Conservation (phyloP, 2,329 filamentous ascomycete genomes). For the Xylariales sp. region DNA sequence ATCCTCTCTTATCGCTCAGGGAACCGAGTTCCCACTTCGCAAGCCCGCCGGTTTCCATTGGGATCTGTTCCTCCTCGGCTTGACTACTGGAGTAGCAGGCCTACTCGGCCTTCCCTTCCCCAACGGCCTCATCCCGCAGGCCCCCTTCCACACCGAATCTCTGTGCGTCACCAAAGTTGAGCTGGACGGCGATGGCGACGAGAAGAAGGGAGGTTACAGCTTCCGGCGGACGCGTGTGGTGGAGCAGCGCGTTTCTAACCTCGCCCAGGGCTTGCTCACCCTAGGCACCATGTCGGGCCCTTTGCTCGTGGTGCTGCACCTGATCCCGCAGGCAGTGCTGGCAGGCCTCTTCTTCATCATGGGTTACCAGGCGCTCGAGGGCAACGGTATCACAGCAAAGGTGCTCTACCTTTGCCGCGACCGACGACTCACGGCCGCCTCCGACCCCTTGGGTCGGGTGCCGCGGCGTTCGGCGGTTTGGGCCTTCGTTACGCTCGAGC, state of each 20-base stretch:
- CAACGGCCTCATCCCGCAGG: slow-evolving; percentile 79
- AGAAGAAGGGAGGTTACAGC: slow-evolving; percentile 51
- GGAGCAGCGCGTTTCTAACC: slow-evolving; percentile 75
- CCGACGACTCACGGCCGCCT: slow-evolving; percentile 51
- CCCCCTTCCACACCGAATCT: slow-evolving; percentile 75
- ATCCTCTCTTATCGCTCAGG: slow-evolving; percentile 77
- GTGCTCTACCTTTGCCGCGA: slow-evolving; percentile 67
- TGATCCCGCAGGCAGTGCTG: slow-evolving; percentile 75
- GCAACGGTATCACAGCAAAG: slow-evolving; percentile 74
- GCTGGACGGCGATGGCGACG: slow-evolving; percentile 47
- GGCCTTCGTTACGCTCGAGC: slow-evolving; percentile 64
- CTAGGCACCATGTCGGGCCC: slow-evolving; percentile 76
- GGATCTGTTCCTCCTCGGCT: slow-evolving; percentile 76
- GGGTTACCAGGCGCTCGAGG: slow-evolving; percentile 73
- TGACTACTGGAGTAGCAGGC: slow-evolving; percentile 72
- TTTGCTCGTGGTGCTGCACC: slow-evolving; percentile 66
- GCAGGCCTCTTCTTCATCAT: slow-evolving; percentile 83
- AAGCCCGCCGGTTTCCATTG: slow-evolving; percentile 84
- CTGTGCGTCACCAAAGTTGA: slow-evolving; percentile 66
- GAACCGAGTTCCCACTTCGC: slow-evolving; percentile 73
- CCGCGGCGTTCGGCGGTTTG: slow-evolving; percentile 63
- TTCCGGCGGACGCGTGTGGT: slow-evolving; percentile 59
- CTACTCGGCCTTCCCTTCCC: slow-evolving; percentile 76
- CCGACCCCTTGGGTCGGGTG: slow-evolving; percentile 57
- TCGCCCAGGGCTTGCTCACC: slow-evolving; percentile 72